These are phyloP conservation scores for Mycena alexandri DNA, from an alignment of 768 basidiomycete species.

Conservation along the genomic window DNA sequence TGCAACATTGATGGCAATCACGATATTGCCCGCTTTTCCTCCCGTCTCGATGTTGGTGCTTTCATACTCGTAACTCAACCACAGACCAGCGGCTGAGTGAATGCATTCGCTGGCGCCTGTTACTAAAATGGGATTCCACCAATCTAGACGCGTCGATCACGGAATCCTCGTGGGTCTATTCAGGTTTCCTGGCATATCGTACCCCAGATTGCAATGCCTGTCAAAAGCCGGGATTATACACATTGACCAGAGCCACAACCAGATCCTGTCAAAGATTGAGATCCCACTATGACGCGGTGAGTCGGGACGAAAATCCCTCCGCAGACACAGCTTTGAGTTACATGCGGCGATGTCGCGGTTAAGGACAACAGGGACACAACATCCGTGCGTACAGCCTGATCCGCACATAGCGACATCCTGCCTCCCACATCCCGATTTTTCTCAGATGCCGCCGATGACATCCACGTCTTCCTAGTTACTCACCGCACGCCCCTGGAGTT, in stretches of 20 bases:
- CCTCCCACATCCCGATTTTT: conserved; percentile 3
- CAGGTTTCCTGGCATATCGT: background rate
- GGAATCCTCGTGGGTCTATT: background rate
- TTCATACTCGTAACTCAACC: no score
- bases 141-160: background rate
- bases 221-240: conserved; percentile 3
- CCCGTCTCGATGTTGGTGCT: no score
- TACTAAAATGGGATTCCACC: background rate
- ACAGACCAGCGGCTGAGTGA: no score
- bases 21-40: no score
- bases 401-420: conserved; percentile 23
- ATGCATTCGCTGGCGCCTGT: no score
- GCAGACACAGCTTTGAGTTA: conserved; percentile 8
- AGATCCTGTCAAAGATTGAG: background rate
- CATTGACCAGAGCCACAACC: conserved; percentile 6
- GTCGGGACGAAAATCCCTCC: conserved; percentile 31
- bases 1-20: no score
- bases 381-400: conserved; percentile 15
- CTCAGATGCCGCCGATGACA: background rate
- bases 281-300: background rate
- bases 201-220: conserved; percentile 19
- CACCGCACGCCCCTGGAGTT: background rate
- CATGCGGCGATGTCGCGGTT: background rate
- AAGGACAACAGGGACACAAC: background rate
- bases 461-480: conserved; percentile 13